These are phyloP conservation scores for Ogataea nitratoaversa DNA, from an alignment of 805 yeast genomes.

Conservation along the genomic window DNA sequence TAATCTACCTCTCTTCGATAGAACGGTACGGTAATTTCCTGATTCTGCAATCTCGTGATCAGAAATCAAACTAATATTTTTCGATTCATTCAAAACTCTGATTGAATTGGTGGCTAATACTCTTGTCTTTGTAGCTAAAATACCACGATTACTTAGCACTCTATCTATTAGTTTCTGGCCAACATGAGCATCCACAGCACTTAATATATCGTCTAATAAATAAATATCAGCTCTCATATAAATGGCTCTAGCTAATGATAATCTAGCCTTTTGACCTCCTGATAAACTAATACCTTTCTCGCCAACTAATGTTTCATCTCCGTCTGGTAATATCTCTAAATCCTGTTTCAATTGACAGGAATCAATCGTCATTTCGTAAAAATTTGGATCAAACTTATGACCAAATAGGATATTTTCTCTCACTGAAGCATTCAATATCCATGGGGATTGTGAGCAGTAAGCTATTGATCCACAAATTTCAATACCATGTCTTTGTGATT, in stretches of 20 bases:
- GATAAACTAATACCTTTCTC: constrained; percentile 95
- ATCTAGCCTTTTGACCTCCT: constrained; percentile 97
- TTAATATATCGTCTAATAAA: constrained; percentile 84
- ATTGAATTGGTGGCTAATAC: constrained; percentile 58
- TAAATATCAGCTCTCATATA: constrained; percentile 92
- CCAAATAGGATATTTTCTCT: constrained; percentile 91
- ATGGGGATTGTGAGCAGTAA: constrained; percentile 72
- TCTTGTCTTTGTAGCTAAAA: constrained; percentile 48
- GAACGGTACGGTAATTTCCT: constrained; percentile 43
- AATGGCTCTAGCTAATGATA: constrained; percentile 92
- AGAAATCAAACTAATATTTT: constrained; percentile 55
- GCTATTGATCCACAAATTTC: constrained; percentile 44
- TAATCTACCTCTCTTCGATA: constrained; percentile 24
- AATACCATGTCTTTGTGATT: constrained; percentile 22
- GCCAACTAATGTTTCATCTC: constrained; percentile 91
- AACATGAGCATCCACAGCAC: constrained; percentile 98
- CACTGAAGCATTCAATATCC: constrained; percentile 96
- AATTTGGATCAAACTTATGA: constrained; percentile 71
- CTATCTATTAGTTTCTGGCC: constrained; percentile 74
- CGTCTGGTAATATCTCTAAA: constrained; percentile 75
- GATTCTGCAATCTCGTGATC: constrained; percentile 52
- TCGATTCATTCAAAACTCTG: constrained; percentile 52
- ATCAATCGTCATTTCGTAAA: constrained; percentile 72
- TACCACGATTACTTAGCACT: constrained; percentile 44
- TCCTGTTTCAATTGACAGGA: constrained; percentile 89